A percentile compares a stretch with the other conserved stretches of the same genome.
Conservation (phyloP, 164 flowering plant species). For the Houttuynia cordata region DNA sequence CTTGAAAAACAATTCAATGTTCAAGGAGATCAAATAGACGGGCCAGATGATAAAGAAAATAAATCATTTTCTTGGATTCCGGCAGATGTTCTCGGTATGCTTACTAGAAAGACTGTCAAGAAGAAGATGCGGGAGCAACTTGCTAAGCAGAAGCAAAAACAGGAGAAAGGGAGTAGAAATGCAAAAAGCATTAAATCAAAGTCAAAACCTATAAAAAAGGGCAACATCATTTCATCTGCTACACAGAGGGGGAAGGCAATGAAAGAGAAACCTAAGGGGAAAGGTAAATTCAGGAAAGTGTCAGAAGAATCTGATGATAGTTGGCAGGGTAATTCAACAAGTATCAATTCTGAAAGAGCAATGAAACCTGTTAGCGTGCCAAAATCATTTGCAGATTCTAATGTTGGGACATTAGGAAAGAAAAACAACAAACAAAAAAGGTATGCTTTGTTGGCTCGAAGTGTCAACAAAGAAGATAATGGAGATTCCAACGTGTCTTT, state of each 20-base stretch:
- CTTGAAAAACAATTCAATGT: constrained; percentile 28
- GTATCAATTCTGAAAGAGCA: constrained; percentile 5
- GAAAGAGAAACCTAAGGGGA: constrained; percentile 22
- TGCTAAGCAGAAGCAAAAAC: constrained; percentile 15
- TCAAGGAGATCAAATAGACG: constrained; percentile 10
- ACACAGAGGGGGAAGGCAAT: constrained; percentile 28
- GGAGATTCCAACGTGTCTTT: constrained; percentile 51
- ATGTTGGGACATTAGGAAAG: constrained; percentile 28
- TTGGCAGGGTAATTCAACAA: constrained; percentile 6
- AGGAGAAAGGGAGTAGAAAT: constrained; percentile 13
- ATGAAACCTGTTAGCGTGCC: constrained; percentile 10
- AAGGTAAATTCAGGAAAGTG: not conserved
- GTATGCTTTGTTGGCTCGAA: constrained; percentile 68
- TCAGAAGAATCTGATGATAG: constrained; percentile 8
- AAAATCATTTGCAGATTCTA: constrained; percentile 16
- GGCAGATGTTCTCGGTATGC: constrained; percentile 47
- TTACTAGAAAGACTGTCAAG: constrained; percentile 65
- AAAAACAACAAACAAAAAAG: constrained; percentile 52
- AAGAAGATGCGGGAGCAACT: constrained; percentile 31
- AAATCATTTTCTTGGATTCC: constrained; percentile 43
- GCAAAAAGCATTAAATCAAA: constrained; percentile 12
- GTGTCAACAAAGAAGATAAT: constrained; percentile 35
- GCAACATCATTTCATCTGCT: not conserved
- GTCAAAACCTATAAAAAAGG: not conserved
- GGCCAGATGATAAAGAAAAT: constrained; percentile 11